phyloP scores from a whole-genome alignment of 345 rosid genomes.

The Barbarea vulgaris region DNA sequence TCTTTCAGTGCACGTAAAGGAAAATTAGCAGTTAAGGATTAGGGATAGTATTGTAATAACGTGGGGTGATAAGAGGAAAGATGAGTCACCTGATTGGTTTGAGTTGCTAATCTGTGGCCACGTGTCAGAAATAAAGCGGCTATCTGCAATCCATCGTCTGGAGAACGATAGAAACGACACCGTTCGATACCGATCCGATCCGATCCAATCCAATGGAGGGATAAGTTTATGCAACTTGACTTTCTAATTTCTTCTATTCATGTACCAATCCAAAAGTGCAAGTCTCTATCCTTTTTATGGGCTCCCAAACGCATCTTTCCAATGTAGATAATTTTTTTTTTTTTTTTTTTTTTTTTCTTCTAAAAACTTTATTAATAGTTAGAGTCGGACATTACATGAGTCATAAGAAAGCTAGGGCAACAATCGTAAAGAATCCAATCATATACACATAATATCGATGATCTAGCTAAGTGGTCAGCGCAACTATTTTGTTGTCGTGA shows the following conservation, averaged over 20 bases:
- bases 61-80: not conserved
- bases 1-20: constrained; percentile 36
- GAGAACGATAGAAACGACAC: constrained; percentile 28
- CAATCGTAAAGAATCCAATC: too few species aligned
- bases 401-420: too few species aligned
- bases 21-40: constrained; percentile 19
- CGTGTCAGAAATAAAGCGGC: constrained; percentile 33
- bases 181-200: constrained; percentile 24
- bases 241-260: not conserved
- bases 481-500: too few species aligned
- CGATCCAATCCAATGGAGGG: constrained; percentile 1
- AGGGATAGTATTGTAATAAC: constrained; percentile 7
- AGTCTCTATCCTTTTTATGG: constrained; percentile 34
- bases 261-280: constrained; percentile 26
- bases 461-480: too few species aligned
- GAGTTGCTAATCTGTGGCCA: constrained; percentile 16
- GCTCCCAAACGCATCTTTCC: constrained; percentile 33
- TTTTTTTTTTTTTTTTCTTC: too few species aligned
- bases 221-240: constrained; percentile 23
- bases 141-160: not conserved
- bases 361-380: too few species aligned
- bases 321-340: constrained; percentile 26
- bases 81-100: constrained; percentile 3
- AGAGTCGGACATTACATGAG: too few species aligned
- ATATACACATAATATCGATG: too few species aligned